Conservation (phyloP, 192 early-diverging fungal species). For the Coemansia sp. region DNA sequence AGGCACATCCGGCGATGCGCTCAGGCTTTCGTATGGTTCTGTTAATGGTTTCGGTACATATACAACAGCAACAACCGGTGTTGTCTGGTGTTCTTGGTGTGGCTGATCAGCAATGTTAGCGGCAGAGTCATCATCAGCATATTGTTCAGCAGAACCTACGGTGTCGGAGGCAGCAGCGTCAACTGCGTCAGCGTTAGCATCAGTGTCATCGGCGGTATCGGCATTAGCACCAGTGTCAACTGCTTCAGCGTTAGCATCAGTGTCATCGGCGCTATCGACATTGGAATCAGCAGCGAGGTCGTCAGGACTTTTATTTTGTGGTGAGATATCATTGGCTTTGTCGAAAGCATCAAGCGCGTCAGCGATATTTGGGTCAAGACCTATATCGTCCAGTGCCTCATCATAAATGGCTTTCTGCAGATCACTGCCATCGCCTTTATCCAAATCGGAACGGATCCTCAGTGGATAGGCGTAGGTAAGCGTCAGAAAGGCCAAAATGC, state of each 20-base stretch:
- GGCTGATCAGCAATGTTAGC: neutral
- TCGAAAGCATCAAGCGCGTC: slow-evolving; percentile 18
- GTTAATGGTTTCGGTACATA: neutral
- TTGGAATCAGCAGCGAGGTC: neutral
- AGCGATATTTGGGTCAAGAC: slow-evolving; percentile 28
- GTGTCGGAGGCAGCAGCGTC: neutral
- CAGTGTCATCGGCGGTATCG: neutral
- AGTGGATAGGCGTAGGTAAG: slow-evolving; percentile 28
- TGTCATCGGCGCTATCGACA: neutral
- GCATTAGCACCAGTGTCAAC: neutral
- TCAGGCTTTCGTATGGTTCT: neutral
- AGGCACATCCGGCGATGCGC: neutral
- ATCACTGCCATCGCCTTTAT: slow-evolving; percentile 9
- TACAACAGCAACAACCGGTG: slow-evolving; percentile 2
- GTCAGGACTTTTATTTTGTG: neutral
- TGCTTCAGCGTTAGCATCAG: neutral
- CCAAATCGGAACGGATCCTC: slow-evolving; percentile 3
- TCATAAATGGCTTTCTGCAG: slow-evolving; percentile 39
- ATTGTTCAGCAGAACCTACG: neutral
- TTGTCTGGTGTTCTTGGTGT: neutral
- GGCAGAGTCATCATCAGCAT: neutral
- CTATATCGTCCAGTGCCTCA: slow-evolving; percentile 21
- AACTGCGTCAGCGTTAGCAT: neutral
- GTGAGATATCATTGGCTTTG: slow-evolving; percentile 1
- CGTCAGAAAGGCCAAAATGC: slow-evolving; percentile 18